phyloP scores from a whole-genome alignment of 192 early-diverging fungal species.

The Spizellomyces punctatus region DNA sequence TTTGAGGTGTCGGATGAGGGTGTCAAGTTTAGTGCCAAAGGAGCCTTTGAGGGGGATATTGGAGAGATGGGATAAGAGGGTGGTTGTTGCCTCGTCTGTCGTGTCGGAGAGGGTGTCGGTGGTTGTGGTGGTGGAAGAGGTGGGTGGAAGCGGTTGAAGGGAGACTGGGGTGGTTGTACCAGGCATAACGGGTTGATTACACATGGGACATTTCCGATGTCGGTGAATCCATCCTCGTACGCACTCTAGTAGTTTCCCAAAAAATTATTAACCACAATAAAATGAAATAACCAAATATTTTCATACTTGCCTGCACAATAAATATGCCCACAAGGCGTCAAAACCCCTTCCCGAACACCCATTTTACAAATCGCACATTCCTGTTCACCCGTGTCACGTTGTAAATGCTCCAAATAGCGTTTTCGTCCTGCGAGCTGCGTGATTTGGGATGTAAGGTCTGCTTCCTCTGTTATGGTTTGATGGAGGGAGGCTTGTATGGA shows the following conservation, averaged over 20 bases:
- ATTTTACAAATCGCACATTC: constrained; percentile 37
- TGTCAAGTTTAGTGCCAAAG: constrained; percentile 56
- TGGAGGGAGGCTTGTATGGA: constrained; percentile 20
- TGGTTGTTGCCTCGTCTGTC: background rate
- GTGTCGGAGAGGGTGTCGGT: background rate
- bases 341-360: constrained; percentile 31
- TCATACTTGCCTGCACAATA: constrained; percentile 30
- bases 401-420: constrained; percentile 20
- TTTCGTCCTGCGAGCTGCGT: background rate
- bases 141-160: background rate
- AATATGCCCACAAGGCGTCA: constrained; percentile 52
- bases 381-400: background rate
- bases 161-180: constrained; percentile 7
- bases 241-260: constrained; percentile 29
- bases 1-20: constrained; percentile 46
- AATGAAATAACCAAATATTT: background rate
- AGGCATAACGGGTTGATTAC: constrained; percentile 28
- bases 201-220: constrained; percentile 46
- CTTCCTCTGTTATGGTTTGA: background rate
- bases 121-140: background rate
- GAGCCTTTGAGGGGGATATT: constrained; percentile 33
- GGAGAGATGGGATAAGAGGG: constrained; percentile 23
- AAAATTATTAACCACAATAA: background rate
- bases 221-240: constrained; percentile 36
- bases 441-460: constrained; percentile 12